Percentiles rank a stretch among this genome's conserved stretches.
These are phyloP conservation scores for Hymenochaete sp. DNA, from an alignment of 1,284 basidiomycete genomes.

Conservation along the genomic window DNA sequence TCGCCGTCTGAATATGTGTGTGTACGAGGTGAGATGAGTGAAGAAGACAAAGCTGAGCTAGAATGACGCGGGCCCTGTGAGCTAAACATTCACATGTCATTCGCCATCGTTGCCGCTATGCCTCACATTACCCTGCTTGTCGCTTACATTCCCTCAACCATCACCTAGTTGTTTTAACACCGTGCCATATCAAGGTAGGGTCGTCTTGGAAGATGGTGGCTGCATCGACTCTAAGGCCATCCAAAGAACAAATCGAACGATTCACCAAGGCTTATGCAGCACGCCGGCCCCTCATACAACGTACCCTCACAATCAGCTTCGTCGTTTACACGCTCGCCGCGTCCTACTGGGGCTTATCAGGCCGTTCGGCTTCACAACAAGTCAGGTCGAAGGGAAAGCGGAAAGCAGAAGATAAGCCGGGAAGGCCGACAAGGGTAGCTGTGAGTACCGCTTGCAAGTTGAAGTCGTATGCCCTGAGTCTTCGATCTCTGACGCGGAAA, in stretches of 20 bases:
- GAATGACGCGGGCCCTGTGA: no score
- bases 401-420: conserved; percentile 28
- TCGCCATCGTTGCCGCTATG: not conserved
- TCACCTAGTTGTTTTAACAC: no score
- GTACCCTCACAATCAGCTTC: conserved; percentile 54
- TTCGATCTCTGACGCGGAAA: conserved; percentile 6
- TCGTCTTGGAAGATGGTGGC: conserved; percentile 22
- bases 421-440: conserved; percentile 51
- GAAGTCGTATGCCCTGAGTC: conserved; percentile 9
- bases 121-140: no score
- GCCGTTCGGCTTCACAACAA: conserved; percentile 18
- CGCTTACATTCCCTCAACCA: no score
- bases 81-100: conserved; percentile 16
- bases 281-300: conserved; percentile 65
- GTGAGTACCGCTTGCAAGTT: conserved; percentile 41
- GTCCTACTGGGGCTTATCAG: conserved; percentile 46
- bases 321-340: conserved; percentile 53
- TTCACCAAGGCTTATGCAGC: conserved; percentile 45
- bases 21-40: no score
- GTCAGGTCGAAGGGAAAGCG: conserved; percentile 31
- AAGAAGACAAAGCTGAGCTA: no score
- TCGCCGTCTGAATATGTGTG: no score
- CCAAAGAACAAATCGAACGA: conserved; percentile 28
- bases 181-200: no score
- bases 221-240: conserved; percentile 23